Evolutionary conservation across 2,329 filamentous ascomycete genomes (phyloP).

Genomic region (Trichophyton rubrum): DNA sequence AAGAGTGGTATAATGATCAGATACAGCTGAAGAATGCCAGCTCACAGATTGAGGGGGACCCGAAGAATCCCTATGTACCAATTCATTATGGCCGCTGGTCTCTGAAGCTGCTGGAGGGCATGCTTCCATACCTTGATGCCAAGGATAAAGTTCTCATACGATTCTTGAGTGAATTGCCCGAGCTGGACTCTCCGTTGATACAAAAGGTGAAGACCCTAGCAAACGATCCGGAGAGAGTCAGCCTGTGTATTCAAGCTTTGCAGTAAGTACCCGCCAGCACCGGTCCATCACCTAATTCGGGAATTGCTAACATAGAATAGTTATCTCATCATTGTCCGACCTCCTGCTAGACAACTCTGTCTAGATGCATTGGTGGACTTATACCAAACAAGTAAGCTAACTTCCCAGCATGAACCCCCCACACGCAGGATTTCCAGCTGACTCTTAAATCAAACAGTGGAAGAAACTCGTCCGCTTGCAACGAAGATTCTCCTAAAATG

Average conservation of each 20-base stretch:
- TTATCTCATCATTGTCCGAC: slow-evolving; percentile 47
- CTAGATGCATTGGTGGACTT: slow-evolving; percentile 48
- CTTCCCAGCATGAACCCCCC: not conserved
- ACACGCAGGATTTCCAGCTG: slow-evolving; percentile 2
- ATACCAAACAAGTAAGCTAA: slow-evolving; percentile 40
- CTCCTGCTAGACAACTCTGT: slow-evolving; percentile 45
- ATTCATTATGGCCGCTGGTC: slow-evolving; percentile 67
- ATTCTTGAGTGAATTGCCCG: slow-evolving; percentile 82
- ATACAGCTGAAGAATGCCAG: slow-evolving; percentile 39
- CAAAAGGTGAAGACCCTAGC: slow-evolving; percentile 55
- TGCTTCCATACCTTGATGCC: slow-evolving; percentile 80
- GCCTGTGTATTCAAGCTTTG: slow-evolving; percentile 45
- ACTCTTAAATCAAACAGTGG: slow-evolving; percentile 22
- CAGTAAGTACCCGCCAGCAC: slow-evolving; percentile 31
- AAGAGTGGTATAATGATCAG: slow-evolving; percentile 94
- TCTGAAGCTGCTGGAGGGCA: slow-evolving; percentile 70
- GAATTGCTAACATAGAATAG: slow-evolving; percentile 17
- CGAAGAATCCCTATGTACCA: slow-evolving; percentile 33
- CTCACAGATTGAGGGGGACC: slow-evolving; percentile 29
- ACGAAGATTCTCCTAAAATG: slow-evolving; percentile 44
- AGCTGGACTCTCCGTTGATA: slow-evolving; percentile 59
- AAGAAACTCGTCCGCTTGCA: slow-evolving; percentile 36
- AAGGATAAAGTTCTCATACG: slow-evolving; percentile 83
- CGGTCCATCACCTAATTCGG: slow-evolving; percentile 10
- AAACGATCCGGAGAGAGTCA: slow-evolving; percentile 51